A percentile compares a stretch with the other conserved stretches of the same genome.
phyloP scores from a whole-genome alignment of 2,329 filamentous ascomycete genomes.

The Scleromitrula shiraiana region DNA sequence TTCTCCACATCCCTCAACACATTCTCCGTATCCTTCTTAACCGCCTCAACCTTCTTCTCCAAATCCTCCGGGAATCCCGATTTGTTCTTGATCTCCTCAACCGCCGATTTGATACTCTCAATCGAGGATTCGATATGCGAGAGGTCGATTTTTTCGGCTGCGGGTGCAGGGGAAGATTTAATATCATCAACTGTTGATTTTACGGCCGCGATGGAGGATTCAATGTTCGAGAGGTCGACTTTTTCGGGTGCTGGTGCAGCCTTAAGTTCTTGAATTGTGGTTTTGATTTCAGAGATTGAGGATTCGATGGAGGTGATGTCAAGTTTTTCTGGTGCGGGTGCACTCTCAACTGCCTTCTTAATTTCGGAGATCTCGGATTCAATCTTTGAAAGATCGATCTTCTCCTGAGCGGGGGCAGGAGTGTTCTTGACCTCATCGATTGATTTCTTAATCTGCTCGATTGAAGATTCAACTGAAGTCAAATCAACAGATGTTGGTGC shows the following conservation, averaged over 20 bases:
- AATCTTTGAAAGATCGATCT: background rate
- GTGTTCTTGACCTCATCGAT: slow-evolving; percentile 17
- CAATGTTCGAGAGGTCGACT: slow-evolving; percentile 14
- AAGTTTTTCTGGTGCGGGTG: slow-evolving; percentile 11
- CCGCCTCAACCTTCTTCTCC: too few relatives aligned
- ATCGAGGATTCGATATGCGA: too few relatives aligned
- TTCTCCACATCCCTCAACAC: too few relatives aligned
- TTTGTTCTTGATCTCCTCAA: too few relatives aligned
- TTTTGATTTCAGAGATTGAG: slow-evolving; percentile 2
- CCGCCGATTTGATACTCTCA: too few relatives aligned
- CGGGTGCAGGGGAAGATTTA: slow-evolving; percentile 9
- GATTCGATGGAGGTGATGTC: slow-evolving; percentile 10
- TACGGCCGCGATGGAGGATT: slow-evolving; percentile 15
- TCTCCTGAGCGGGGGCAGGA: background rate
- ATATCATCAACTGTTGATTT: slow-evolving; percentile 13
- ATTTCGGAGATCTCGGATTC: slow-evolving; percentile 10
- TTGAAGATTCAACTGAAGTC: slow-evolving; percentile 8
- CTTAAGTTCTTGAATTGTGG: slow-evolving; percentile 2
- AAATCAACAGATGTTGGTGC: slow-evolving; percentile 12
- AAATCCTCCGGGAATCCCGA: too few relatives aligned
- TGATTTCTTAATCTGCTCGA: slow-evolving; percentile 12
- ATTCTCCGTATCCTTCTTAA: too few relatives aligned
- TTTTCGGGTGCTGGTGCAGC: slow-evolving; percentile 11
- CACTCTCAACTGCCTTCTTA: background rate
- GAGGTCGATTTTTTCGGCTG: slow-evolving; percentile 13